Evolutionary conservation across 2,329 filamentous ascomycete genomes (phyloP), one percentile per base, ranked within the genome.

Genomic region (Aureobasidium vineae): DNA sequence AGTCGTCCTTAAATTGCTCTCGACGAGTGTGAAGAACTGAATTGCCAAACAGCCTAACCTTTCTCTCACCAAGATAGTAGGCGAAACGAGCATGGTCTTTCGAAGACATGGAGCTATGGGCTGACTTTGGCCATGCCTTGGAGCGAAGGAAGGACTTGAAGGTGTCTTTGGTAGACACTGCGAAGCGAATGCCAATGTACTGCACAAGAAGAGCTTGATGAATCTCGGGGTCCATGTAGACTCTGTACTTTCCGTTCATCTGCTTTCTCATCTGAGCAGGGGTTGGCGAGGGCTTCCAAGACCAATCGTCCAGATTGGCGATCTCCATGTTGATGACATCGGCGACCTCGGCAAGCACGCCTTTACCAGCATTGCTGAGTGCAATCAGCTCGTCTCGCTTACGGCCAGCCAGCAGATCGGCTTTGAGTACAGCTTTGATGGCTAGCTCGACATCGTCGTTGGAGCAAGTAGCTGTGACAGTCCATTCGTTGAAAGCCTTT

Each of bases 201-300:
- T 86, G 82, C 2, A 86, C 73, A 28, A 86, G 77, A 8, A 86
- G 78, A 1, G 82, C 81, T 69, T 86, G 82, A 8, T 86, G 79
- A 23, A 85, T 76, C 68, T 88, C 85, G 69, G 85, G 83, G 59
- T 86, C 83, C 78, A 85, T 84, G 71, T 81, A 86, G 31, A 86
- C 82, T 1, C 85, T 79, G 71, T 87, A 88, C 67, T 84, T 83
- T 3, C 83, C 83, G 69, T 85, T 86, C 41, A 86, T 71, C 61
- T 85, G 81, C 8, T 82, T 79, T 41, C 83, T 79, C 77, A 82
- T 81, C 53, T 83, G 77, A 2, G 86, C 71, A 1, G 79, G 75
- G 8, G 85, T 77, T 4, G 77, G 79, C 5, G 75, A 73, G 2
- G 74, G 71, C 19, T 77, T 77, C 84, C 84, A 87, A 15, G 75